These are phyloP conservation scores for Capsella bursapastoris DNA, from an alignment of 345 rosid genomes.

Conservation along the genomic window DNA sequence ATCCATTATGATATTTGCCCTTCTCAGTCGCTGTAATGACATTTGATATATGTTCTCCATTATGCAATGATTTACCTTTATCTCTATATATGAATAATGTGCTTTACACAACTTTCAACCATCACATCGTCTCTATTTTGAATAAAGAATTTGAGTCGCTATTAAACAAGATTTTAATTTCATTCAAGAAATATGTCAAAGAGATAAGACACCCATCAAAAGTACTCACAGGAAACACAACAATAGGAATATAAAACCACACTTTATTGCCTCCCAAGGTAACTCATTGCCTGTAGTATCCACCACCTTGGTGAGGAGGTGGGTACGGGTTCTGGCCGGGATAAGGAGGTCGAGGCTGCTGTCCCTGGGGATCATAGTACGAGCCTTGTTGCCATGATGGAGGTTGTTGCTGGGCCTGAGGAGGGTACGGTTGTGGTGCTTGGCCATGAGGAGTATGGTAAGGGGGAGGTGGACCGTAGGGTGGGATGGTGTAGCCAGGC, in stretches of 20 bases:
- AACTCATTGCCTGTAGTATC: conserved; percentile 74
- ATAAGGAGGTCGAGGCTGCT: conserved; percentile 94
- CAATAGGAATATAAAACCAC: conserved; percentile 18
- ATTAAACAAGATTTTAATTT: conserved; percentile 12
- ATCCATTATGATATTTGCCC: conserved; percentile 40
- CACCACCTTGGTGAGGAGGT: conserved; percentile 76
- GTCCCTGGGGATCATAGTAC: conserved; percentile 74
- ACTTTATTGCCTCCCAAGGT: conserved; percentile 30
- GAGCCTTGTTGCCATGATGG: conserved; percentile 95
- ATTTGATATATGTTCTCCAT: conserved; percentile 16
- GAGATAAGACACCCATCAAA: conserved; percentile 1
- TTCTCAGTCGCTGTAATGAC: conserved; percentile 21
- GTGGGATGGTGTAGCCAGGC: conserved; percentile 61
- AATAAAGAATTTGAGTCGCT: conserved; percentile 24
- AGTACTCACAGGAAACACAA: conserved; percentile 38
- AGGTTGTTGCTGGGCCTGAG: conserved; percentile 66
- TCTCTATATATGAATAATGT: conserved; percentile 17
- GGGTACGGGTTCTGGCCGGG: conserved; percentile 69
- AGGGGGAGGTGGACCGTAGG: conserved; percentile 66
- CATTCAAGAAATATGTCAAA: conserved; percentile 33
- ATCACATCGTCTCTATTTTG: conserved; percentile 27
- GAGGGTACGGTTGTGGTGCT: conserved; percentile 62
- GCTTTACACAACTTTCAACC: conserved; percentile 22
- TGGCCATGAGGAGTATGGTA: conserved; percentile 56
- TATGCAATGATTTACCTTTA: neutral